phyloP scores from a whole-genome alignment of 2,329 filamentous ascomycete species.

The Stemphylium vesicarium region DNA sequence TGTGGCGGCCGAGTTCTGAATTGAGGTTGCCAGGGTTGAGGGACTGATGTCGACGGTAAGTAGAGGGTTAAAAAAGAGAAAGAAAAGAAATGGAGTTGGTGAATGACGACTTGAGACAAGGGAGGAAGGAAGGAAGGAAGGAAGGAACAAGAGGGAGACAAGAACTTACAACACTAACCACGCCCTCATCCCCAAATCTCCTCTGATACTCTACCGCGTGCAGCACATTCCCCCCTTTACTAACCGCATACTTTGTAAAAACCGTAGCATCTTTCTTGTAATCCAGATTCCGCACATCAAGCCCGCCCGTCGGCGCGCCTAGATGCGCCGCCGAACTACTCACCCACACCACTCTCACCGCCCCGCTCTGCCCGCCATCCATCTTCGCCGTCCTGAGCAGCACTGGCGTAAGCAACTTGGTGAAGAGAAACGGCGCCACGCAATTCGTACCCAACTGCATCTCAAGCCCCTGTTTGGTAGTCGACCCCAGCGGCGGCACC shows the following conservation, averaged over 20 bases:
- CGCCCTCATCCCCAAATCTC: constrained; percentile 18
- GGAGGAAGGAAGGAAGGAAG: too few species aligned
- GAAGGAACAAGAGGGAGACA: too few species aligned
- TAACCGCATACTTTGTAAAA: constrained; percentile 28
- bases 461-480: constrained; percentile 34
- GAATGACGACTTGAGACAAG: too few species aligned
- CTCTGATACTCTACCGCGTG: constrained; percentile 30
- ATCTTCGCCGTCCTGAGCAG: constrained; percentile 40
- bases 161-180: constrained; percentile 29
- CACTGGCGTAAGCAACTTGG: constrained; percentile 46
- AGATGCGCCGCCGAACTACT: constrained; percentile 16
- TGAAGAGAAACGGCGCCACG: constrained; percentile 51
- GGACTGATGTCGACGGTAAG: too few species aligned
- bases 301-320: constrained; percentile 18
- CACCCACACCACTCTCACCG: constrained; percentile 49
- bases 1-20: constrained; percentile 44
- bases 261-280: constrained; percentile 13
- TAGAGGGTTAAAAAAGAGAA: not conserved
- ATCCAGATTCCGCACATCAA: constrained; percentile 26
- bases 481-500: constrained; percentile 30
- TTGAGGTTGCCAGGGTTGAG: constrained; percentile 51
- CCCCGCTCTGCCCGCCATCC: constrained; percentile 17
- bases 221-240: constrained; percentile 38
- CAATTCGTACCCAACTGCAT: constrained; percentile 51
- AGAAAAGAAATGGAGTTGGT: not conserved